Base-by-base conservation (phyloP, 2,329 filamentous ascomycete species). In the Neonectria faginata region DNA sequence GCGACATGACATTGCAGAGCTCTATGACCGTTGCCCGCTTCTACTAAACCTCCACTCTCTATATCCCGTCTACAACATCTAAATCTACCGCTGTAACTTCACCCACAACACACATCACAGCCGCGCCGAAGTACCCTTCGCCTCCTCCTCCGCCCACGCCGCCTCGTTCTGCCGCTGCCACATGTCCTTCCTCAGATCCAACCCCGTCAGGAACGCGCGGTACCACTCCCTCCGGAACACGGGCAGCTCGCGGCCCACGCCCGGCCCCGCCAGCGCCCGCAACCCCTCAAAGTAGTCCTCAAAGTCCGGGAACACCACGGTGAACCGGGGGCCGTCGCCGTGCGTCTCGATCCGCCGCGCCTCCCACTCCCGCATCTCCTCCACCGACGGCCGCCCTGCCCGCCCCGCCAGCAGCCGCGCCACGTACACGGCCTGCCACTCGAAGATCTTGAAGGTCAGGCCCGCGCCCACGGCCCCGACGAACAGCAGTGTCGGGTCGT, bases 401-500 rank as follows among this genome's bases (percentile, higher is more conserved):
- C 86, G 80, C 0, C 86, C 86, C 0, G 88, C 83, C 0, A 91
- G 79, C 3, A 89, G 74, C 0, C 88, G 79, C 1, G 89, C 88
- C 0, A 84, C 86, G 1, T 86, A 81, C 0, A 90, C 88, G 8
- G 88, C 87, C 72, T 91, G 89, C 86, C 87, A 90, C 77, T 91
- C 89, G 64, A 89, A 90, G 29, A 90, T 83, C 72, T 89, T 90
- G 78, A 92, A 91, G 0, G 89, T 91, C 33, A 91, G 75, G 0
- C 85, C 86, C 0, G 85, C 84, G 5, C 79, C 78, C 0, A 84
- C 86, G 7, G 87, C 88, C 52, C 87, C 88, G 14, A 89, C 79
- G 70, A 89, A 89, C 2, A 85, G 75, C 12, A 89, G 76, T 0
- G 81, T 84, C 0, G 86, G 85, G 67, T 89, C 87, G 18, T 80